Evolutionary conservation across 2,329 filamentous ascomycete species (phyloP), one percentile per base, ranked within the genome.

Genomic region (Daldinia sp.): DNA sequence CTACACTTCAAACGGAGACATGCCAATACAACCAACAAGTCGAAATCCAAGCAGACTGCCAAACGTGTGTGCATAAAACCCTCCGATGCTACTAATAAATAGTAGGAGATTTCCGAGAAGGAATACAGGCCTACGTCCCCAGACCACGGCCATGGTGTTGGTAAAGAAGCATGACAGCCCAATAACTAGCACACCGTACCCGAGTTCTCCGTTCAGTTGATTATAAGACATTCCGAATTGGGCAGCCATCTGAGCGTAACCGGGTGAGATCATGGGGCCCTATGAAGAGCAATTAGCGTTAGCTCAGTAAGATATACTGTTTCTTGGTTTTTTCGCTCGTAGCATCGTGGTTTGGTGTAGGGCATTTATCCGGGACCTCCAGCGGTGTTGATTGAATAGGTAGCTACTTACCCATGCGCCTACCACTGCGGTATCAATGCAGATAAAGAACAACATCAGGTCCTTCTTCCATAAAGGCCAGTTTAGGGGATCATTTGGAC

Each of bases 381-480:
- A 46, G 42, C 18, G 42, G 42, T 23, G 2, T 26, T 9, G 3
- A 26, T 13, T 26, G 13, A 42, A 42, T 10, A 6, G 23, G 6
- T 50, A n/a, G 26, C 26, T 7, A 64, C 69, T 55, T 26, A 67
- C 69, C 69, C 66, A 71, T 12, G 78, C 78, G 23, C 78, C 78
- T 6, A 79, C 76, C 3, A 80, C 77, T 12, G 76, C 77, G 0
- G 79, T 79, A 66, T 79, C 78, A 53, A 81, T 75, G 41, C 76
- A 77, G 58, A 81, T 79, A 42, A 81, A 77, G 54, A 79, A 73
- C 10, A 81, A 63, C 65, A 81, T 80, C 2, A 79, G 63, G 69
- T 82, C 79, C 65, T 83, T 83, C 69, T 81, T 81, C 65, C 77
- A 75, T 48, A 76, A 69, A 26, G 80, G 79, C 83, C 82, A 84